These are phyloP conservation scores for Suillus placidus DNA, from an alignment of 768 basidiomycete species.

Conservation along the genomic window DNA sequence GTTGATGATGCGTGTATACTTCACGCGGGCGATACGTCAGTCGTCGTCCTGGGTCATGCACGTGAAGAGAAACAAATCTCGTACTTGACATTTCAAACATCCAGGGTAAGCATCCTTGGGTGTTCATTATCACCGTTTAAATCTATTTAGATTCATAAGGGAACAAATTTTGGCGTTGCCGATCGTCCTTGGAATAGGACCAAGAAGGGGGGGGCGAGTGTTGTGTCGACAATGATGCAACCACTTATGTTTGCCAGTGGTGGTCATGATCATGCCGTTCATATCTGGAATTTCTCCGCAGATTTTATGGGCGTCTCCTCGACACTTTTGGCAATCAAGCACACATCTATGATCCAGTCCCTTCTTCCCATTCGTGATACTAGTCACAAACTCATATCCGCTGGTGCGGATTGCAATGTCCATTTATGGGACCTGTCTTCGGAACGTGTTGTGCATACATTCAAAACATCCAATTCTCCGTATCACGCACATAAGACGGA, in stretches of 20 bases:
- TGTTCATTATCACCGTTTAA: background rate
- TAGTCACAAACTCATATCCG: slow-evolving; percentile 49
- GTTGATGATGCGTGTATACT: slow-evolving; percentile 49
- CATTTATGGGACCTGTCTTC: slow-evolving; percentile 50
- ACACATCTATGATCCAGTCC: slow-evolving; percentile 45
- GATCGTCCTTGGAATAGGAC: slow-evolving; percentile 34
- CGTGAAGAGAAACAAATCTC: slow-evolving; percentile 40
- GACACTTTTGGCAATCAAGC: slow-evolving; percentile 41
- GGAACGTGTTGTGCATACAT: slow-evolving; percentile 42
- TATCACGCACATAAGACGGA: slow-evolving; percentile 44
- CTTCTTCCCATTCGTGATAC: slow-evolving; percentile 47
- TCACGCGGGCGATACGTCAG: slow-evolving; percentile 22
- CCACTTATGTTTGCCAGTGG: slow-evolving; percentile 49
- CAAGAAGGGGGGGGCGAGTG: slow-evolving; percentile 46
- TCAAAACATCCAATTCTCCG: slow-evolving; percentile 46
- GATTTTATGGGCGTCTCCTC: slow-evolving; percentile 36
- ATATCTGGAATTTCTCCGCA: slow-evolving; percentile 46
- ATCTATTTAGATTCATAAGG: background rate
- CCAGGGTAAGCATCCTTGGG: background rate
- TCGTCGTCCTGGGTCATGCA: slow-evolving; percentile 42
- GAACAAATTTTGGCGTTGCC: slow-evolving; percentile 14
- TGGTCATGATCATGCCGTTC: slow-evolving; percentile 51
- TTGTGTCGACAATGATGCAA: slow-evolving; percentile 44
- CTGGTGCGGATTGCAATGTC: slow-evolving; percentile 51
- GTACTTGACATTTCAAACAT: slow-evolving; percentile 15